These are phyloP conservation scores for Eucalyptus polyanthemos DNA, from an alignment of 345 rosid genomes.

Conservation along the genomic window DNA sequence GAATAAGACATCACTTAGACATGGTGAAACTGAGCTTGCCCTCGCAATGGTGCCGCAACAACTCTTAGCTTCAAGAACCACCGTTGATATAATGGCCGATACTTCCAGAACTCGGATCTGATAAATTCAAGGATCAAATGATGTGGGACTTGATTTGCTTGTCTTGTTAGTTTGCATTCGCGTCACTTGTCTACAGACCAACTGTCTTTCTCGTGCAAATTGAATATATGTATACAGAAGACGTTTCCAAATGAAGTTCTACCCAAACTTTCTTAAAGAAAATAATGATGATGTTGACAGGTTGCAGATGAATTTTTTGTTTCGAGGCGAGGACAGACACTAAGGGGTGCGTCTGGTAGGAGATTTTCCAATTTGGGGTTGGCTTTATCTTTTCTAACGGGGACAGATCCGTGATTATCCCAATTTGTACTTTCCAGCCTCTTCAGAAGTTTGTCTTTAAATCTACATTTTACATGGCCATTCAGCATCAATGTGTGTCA, in stretches of 20 bases:
- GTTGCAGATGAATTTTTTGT: slow-evolving; percentile 57
- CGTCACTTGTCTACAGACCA: neutral
- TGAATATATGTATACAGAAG: neutral
- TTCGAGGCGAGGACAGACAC: slow-evolving; percentile 29
- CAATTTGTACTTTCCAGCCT: neutral
- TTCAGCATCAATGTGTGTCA: neutral
- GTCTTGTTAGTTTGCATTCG: neutral
- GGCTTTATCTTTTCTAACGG: neutral
- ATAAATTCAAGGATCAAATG: neutral
- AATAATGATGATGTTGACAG: slow-evolving; percentile 5
- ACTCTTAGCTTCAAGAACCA: neutral
- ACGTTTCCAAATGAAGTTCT: neutral
- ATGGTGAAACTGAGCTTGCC: neutral
- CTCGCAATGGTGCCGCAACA: neutral
- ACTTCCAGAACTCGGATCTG: neutral
- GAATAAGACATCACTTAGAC: neutral
- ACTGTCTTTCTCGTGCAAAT: neutral
- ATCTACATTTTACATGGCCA: neutral
- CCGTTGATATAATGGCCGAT: neutral
- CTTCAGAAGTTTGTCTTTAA: neutral
- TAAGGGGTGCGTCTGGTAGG: neutral
- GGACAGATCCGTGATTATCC: neutral
- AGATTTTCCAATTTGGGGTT: neutral
- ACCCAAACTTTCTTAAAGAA: neutral
- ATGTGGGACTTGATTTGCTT: neutral